These are phyloP conservation scores for Colletotrichum gloeosporioides DNA, from an alignment of 2,329 filamentous ascomycete genomes.

Conservation along the genomic window DNA sequence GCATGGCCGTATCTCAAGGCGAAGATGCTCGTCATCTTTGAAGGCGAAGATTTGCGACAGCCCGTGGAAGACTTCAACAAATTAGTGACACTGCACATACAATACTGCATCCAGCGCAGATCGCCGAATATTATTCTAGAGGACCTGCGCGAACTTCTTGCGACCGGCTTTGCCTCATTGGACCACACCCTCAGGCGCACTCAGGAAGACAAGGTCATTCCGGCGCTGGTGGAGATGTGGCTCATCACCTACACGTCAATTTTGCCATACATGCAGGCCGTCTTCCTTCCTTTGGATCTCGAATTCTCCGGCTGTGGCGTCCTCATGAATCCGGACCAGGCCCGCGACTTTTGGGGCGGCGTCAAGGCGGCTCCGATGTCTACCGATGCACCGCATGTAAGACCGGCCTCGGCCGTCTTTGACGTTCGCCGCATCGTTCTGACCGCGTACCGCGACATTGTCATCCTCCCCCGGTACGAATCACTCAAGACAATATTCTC, in stretches of 20 bases:
- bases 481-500: slow-evolving; percentile 89
- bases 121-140: slow-evolving; percentile 75
- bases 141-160: slow-evolving; percentile 75
- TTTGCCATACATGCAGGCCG: slow-evolving; percentile 91
- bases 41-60: slow-evolving; percentile 79
- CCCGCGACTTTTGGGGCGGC: slow-evolving; percentile 89
- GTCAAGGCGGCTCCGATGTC: slow-evolving; percentile 50
- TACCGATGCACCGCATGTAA: slow-evolving; percentile 46
- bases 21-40: slow-evolving; percentile 78
- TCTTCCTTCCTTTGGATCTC: slow-evolving; percentile 90
- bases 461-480: slow-evolving; percentile 90
- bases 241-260: slow-evolving; percentile 90
- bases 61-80: slow-evolving; percentile 85
- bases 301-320: slow-evolving; percentile 88
- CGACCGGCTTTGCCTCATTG: slow-evolving; percentile 84
- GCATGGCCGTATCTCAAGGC: slow-evolving; percentile 84
- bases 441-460: slow-evolving; percentile 83
- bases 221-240: slow-evolving; percentile 92
- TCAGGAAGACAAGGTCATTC: slow-evolving; percentile 87
- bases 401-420: slow-evolving; percentile 61
- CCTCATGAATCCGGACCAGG: slow-evolving; percentile 78
- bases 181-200: slow-evolving; percentile 82
- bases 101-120: slow-evolving; percentile 77
- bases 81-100: slow-evolving; percentile 79
- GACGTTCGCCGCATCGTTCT: slow-evolving; percentile 91